Evolutionary conservation across 2,329 filamentous ascomycete species (phyloP), one percentile per base, ranked within the genome.

Genomic region (Thielaviopsis populi): DNA sequence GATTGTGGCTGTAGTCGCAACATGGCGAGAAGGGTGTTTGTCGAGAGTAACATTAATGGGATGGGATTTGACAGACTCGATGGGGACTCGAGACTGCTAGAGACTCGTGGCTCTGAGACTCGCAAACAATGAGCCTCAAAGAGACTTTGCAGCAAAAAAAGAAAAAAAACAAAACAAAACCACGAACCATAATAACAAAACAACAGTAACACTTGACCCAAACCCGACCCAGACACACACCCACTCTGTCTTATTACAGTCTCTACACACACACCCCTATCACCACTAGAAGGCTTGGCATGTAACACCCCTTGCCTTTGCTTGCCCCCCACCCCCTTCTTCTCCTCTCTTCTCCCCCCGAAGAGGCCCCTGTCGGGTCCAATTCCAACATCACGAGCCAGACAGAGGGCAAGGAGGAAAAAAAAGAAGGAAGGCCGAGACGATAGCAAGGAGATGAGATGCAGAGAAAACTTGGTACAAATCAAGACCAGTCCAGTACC

Each of bases 371-470:
- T 56, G 53, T 56, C 53, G 24, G 37, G 53, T 56, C 27, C 53
- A 56, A 56, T 56, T 56, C 53, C 53, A 56, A 56, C 15, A 56
- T 13, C 53, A 56, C 30, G 53, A 56, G 53, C 53, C 53, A 56
- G 30, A 33, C 15, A 33, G 30, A 19, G 46, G 27, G 22, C 22
- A 17, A 48, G 46, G n/a, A 33, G 30, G 30, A 33, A 33, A 7
- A 7, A n/a, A 60, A 24, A 19, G 19, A 27, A 27, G 30, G 40
- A 60, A 24, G 37, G 58, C 33, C 58, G n/a, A 43, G 37, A 60
- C n/a, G 58, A 59, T 41, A 59, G 58, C 33, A 24, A 24, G 22
- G 6, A 48, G 8, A 48, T 8, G 8, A 5, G 2, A 48, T 4
- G 22, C 17, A 3, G n/a, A 50, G 46, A 8, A 37, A 37, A 37